Base-by-base conservation (phyloP, 2,329 filamentous ascomycete species). In the Penicillium digitatum region DNA sequence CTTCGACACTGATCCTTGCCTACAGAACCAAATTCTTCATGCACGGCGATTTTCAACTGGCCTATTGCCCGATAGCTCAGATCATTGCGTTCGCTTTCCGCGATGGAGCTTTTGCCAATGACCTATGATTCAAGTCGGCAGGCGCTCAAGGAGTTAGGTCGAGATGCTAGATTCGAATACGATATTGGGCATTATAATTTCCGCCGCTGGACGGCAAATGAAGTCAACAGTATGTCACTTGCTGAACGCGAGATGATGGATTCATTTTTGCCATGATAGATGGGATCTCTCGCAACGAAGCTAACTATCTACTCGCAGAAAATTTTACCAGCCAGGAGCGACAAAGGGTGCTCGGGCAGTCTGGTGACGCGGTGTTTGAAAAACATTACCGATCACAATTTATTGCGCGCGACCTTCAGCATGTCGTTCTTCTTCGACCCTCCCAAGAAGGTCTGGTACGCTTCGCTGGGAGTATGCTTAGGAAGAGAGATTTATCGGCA, bases 171-270 rank as follows among this genome's bases (percentile, higher is more conserved):
- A 50, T 69, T 69, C 39, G 45, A 68, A 55, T 48, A 69, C 43
- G 48, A 66, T 59, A 64, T 70, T 56, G 50, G 60, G 16, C 47
- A 69, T 64, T 69, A 69, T 35, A 68, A 69, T 53, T 70, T 53
- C 45, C 59, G 62, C 31, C 52, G 57, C 31, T 69, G 46, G 66
- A 49, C 62, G 20, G 60, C 56, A 56, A 69, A 70, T 62, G 42
- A 68, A 64, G 63, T 65, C 14, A 68, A 70, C 52, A 32, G 56
- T 68, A 58, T 24, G 56, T 67, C 26, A 39, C 43, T 47, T 42
- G 1, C 48, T 51, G 14, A 32, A 38, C 42, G 34, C 38, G 42
- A 50, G 48, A 16, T 38, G 12, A 38, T 52, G 38, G 38, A 29
- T 42, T 48, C 14, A 52, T 48, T 34, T 43, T 58, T 34, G 47